A percentile compares a stretch with the other conserved stretches of the same genome.
These are phyloP conservation scores for Cercospora sp. DNA, from an alignment of 2,329 filamentous ascomycete species.

Conservation along the genomic window DNA sequence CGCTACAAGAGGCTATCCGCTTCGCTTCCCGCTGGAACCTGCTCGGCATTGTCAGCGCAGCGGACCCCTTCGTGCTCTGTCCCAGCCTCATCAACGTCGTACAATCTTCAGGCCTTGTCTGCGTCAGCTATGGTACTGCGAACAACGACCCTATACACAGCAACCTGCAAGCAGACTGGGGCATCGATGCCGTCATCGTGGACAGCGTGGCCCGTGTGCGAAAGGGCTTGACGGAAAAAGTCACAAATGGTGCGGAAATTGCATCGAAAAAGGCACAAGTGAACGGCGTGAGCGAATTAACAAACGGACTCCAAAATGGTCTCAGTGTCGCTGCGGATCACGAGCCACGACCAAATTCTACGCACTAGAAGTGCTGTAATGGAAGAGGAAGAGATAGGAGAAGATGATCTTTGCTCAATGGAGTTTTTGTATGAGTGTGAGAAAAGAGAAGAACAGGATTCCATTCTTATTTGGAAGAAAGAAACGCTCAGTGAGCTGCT, in stretches of 20 bases:
- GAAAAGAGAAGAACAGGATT: background rate
- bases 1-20: conserved; percentile 89
- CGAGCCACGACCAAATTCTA: conserved; percentile 5
- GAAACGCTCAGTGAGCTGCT: background rate
- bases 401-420: background rate
- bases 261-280: conserved; percentile 1
- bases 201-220: conserved; percentile 91
- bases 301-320: conserved; percentile 6
- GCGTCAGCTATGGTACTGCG: conserved; percentile 85
- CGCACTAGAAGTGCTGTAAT: background rate
- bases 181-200: conserved; percentile 96
- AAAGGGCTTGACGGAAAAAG: conserved; percentile 70
- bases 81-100: conserved; percentile 88
- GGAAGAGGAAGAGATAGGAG: background rate
- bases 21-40: conserved; percentile 96
- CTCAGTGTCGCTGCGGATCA: conserved; percentile 1
- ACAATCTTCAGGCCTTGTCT: conserved; percentile 90
- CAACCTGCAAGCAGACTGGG: conserved; percentile 87
- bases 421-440: background rate
- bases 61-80: conserved; percentile 83
- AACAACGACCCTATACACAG: conserved; percentile 89
- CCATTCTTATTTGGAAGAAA: background rate
- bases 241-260: conserved; percentile 12
- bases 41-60: conserved; percentile 85
- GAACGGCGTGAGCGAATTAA: conserved; percentile 10